Evolutionary conservation across 2,329 filamentous ascomycete genomes (phyloP).

Genomic region (Claviceps fusiformis): DNA sequence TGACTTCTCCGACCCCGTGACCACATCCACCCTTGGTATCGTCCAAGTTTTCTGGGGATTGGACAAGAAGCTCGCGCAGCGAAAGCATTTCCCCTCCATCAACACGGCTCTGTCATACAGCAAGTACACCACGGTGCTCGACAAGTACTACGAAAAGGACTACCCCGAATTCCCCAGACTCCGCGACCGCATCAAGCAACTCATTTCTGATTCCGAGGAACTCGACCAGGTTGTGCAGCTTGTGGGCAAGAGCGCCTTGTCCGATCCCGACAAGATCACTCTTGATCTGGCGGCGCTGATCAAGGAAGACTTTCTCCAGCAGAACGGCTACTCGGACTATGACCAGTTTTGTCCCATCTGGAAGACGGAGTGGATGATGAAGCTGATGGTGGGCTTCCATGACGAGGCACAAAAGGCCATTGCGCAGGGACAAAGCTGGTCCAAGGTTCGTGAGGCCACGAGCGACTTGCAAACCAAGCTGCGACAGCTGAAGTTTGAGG

Average conservation of each 20-base stretch:
- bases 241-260: constrained; percentile 91
- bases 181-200: constrained; percentile 83
- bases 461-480: constrained; percentile 73
- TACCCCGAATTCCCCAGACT: constrained; percentile 88
- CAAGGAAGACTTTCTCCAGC: constrained; percentile 98
- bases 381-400: constrained; percentile 95
- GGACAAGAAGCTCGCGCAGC: constrained; percentile 97
- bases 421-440: constrained; percentile 80
- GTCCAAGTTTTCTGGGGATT: constrained; percentile 99
- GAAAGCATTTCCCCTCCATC: constrained; percentile 98
- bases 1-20: constrained; percentile 98
- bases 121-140: constrained; percentile 82
- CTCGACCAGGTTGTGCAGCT: constrained; percentile 97
- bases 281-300: constrained; percentile 80
- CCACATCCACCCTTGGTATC: constrained; percentile 82
- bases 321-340: constrained; percentile 98
- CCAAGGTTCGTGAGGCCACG: constrained; percentile 84
- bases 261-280: constrained; percentile 96
- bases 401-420: constrained; percentile 96
- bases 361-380: constrained; percentile 99
- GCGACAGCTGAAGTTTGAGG: constrained; percentile 91
- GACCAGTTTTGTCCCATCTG: constrained; percentile 98
- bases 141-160: constrained; percentile 89
- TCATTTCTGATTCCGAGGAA: constrained; percentile 90
- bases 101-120: constrained; percentile 91